Conservation (phyloP, 805 yeast genomes). For the Clavispora asparagi region DNA sequence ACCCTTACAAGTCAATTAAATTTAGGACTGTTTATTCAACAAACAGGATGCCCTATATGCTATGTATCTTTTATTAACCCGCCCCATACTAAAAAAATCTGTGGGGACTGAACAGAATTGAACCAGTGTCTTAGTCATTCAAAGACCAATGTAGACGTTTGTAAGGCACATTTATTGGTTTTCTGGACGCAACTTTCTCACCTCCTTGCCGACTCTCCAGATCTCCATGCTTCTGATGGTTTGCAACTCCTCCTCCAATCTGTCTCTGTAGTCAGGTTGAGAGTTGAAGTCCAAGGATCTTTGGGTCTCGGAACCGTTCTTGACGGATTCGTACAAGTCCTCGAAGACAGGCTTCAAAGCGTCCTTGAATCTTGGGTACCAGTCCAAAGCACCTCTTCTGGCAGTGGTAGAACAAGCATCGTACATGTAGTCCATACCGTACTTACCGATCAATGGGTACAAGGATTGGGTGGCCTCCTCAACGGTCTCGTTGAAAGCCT, state of each 20-base stretch:
- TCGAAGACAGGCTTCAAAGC: conserved; percentile 98
- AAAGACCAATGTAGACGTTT: conserved; percentile 22
- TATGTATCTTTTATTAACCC: conserved; percentile 17
- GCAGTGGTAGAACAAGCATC: conserved; percentile 99
- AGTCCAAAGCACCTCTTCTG: conserved; percentile 99
- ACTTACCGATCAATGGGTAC: conserved; percentile 97
- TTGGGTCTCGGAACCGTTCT: conserved; percentile 95
- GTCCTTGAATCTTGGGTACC: conserved; percentile 99
- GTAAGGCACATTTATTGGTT: conserved; percentile 59
- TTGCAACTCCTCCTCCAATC: conserved; percentile 88
- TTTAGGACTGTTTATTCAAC: conserved; percentile 39
- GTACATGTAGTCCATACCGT: conserved; percentile 99
- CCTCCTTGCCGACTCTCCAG: conserved; percentile 99
- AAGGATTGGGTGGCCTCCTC: conserved; percentile 99
- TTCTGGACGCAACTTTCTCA: conserved; percentile 99
- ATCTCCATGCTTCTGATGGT: conserved; percentile 96
- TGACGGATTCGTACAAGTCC: conserved; percentile 91
- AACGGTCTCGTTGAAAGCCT: conserved; percentile 99
- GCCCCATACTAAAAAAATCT: conserved; percentile 13
- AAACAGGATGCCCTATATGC: conserved; percentile 35
- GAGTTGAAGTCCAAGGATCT: conserved; percentile 99
- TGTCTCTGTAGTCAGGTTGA: conserved; percentile 95
- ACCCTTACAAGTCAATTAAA: not conserved
- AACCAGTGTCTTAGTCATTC: conserved; percentile 33
- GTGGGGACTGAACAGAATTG: conserved; percentile 11